phyloP scores from a whole-genome alignment of 2,329 filamentous ascomycete species.

The Rosellinia necatrix region DNA sequence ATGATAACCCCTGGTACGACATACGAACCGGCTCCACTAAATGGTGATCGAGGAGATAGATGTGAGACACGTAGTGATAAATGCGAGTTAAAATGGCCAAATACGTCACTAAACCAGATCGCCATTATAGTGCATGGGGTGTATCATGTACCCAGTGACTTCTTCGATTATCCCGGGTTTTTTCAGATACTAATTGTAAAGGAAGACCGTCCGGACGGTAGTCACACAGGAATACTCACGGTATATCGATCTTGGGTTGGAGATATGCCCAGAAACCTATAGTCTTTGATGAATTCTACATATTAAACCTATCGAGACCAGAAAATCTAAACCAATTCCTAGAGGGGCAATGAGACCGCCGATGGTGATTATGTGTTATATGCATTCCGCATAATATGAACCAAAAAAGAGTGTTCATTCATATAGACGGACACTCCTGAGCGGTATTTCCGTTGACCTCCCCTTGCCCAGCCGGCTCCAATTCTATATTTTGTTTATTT shows the following conservation, averaged over 20 bases:
- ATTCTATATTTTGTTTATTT: background rate
- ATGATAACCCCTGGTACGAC: background rate
- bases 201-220: no score
- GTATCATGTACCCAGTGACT: background rate
- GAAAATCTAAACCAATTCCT: background rate
- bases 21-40: background rate
- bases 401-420: conserved; percentile 2
- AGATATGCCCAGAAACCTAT: no score
- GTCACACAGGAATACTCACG: background rate
- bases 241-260: background rate
- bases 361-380: background rate
- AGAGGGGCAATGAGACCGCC: background rate
- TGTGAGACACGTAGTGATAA: background rate
- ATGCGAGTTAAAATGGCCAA: background rate
- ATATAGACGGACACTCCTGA: no score
- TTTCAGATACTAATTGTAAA: no score
- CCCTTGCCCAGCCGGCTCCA: background rate
- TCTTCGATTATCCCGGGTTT: no score
- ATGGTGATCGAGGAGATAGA: background rate
- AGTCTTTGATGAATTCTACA: background rate
- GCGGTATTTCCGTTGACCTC: no score
- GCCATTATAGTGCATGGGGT: background rate
- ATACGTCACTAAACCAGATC: background rate
- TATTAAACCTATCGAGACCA: background rate
- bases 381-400: background rate